A percentile compares a stretch with the other conserved stretches of the same genome.
phyloP scores from a whole-genome alignment of 1,139 yeast genomes.

The Pichia sorboxylosa region DNA sequence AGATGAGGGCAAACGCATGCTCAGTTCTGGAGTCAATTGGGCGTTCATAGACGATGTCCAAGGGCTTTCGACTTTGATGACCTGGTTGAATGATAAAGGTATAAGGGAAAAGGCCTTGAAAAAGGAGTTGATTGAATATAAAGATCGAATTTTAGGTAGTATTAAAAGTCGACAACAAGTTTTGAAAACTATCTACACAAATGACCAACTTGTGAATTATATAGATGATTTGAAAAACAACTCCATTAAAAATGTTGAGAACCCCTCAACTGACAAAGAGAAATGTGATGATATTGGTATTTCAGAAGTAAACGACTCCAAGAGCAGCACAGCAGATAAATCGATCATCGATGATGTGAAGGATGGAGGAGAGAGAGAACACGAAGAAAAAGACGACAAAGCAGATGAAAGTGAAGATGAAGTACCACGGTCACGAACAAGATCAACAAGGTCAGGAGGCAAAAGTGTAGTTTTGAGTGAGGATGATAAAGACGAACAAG shows the following conservation, averaged over 20 bases:
- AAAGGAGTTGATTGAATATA: conserved; percentile 47
- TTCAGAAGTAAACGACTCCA: not conserved
- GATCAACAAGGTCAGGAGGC: conserved; percentile 1
- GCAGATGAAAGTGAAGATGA: conserved; percentile 10
- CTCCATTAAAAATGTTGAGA: not conserved
- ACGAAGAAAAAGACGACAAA: conserved; percentile 2
- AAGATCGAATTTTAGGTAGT: conserved; percentile 44
- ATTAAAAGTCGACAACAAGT: conserved; percentile 50
- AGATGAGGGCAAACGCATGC: conserved; percentile 53
- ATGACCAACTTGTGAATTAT: conserved; percentile 29
- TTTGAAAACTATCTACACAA: conserved; percentile 30
- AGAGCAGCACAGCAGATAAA: not conserved
- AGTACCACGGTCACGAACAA: conserved; percentile 4
- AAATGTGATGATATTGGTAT: conserved; percentile 9
- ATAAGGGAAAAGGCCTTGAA: conserved; percentile 56
- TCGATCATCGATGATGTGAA: not conserved
- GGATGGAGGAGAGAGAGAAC: conserved; percentile 10
- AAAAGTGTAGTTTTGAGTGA: conserved; percentile 1
- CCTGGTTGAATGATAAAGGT: conserved; percentile 72
- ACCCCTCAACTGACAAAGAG: conserved; percentile 12
- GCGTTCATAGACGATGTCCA: conserved; percentile 51
- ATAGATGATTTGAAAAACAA: conserved; percentile 21
- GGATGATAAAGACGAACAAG: not conserved
- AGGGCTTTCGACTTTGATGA: conserved; percentile 44
- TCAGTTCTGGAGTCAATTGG: conserved; percentile 49